phyloP scores from a whole-genome alignment of 2,329 filamentous ascomycete genomes.

The Fusarium citri region DNA sequence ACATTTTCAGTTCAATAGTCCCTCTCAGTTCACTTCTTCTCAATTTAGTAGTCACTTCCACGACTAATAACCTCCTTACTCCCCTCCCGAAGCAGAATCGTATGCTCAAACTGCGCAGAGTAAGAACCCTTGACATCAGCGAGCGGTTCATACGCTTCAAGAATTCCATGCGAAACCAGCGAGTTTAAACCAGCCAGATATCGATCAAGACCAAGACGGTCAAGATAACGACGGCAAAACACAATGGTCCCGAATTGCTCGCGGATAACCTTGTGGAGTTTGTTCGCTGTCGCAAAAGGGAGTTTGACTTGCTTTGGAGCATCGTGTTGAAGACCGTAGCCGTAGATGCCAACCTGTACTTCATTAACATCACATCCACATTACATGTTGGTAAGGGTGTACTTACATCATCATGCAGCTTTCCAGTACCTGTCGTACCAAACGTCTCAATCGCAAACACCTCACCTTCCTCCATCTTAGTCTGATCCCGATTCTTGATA shows the following conservation, averaged over 20 bases:
- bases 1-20: slow-evolving; percentile 56
- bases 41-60: slow-evolving; percentile 61
- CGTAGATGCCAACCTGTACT: slow-evolving; percentile 61
- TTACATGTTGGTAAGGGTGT: too few species aligned
- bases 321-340: slow-evolving; percentile 59
- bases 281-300: slow-evolving; percentile 65
- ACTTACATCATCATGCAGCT: slow-evolving; percentile 79
- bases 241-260: slow-evolving; percentile 72
- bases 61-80: slow-evolving; percentile 65
- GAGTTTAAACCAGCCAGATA: slow-evolving; percentile 70
- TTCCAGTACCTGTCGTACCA: slow-evolving; percentile 86
- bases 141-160: slow-evolving; percentile 68
- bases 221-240: slow-evolving; percentile 71
- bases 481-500: slow-evolving; percentile 82
- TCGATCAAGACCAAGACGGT: slow-evolving; percentile 69
- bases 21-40: too few species aligned
- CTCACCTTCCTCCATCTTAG: slow-evolving; percentile 96
- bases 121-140: slow-evolving; percentile 70
- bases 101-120: slow-evolving; percentile 73
- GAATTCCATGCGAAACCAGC: slow-evolving; percentile 66
- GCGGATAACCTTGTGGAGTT: slow-evolving; percentile 67
- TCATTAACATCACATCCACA: not conserved
- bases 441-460: slow-evolving; percentile 95
- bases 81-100: slow-evolving; percentile 58
- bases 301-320: slow-evolving; percentile 51